Base-by-base conservation (phyloP, 306 rosid species). In the Corylus americana region DNA sequence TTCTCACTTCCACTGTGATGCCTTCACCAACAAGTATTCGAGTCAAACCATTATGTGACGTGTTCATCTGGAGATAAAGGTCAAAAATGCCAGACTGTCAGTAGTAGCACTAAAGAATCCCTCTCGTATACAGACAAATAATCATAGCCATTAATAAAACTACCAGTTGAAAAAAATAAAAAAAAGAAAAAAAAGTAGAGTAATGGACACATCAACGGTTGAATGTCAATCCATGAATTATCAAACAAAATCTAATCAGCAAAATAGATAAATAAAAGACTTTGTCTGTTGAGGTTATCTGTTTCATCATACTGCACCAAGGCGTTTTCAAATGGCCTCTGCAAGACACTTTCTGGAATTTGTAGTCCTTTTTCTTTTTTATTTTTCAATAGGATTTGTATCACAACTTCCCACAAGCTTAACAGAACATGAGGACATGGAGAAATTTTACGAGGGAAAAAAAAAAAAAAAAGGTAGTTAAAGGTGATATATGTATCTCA, bases 11-110 rank as follows among this genome's bases (percentile, higher is more conserved):
- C 49, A 92, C 64, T 5, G 91, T 90, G 59, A 91, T 90, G 80
- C 98, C 98, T 83, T 91, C 89, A 74, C 96, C 93, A 68, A 95
- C 98, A 82, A 91, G 88, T 79, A 95, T 68, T 73, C 81, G 89
- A 69, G 86, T 92, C 86, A 91, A 86, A 77, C 96, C 98, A 79
- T 11, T 75, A 64, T 84, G 85, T 2, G 96, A 83, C 74, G 81
- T 78, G 83, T 92, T 95, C 91, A 85, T 90, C 97, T 92, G 90
- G 78, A 74, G 82, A 68, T 71, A 55, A 64, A 31, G 59, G 59
- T 29, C 79, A 81, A 58, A 68, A 77, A 37, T 71, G 70, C 59
- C 74, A 71, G 55, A 66, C 74, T 16, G n/a, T 63, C 58, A 79
- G 76, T 69, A 57, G 75, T 37, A 25, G 66, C 64, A 82, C 4